Conservation (phyloP, 2,329 filamentous ascomycete species). For the Periconia sp. region DNA sequence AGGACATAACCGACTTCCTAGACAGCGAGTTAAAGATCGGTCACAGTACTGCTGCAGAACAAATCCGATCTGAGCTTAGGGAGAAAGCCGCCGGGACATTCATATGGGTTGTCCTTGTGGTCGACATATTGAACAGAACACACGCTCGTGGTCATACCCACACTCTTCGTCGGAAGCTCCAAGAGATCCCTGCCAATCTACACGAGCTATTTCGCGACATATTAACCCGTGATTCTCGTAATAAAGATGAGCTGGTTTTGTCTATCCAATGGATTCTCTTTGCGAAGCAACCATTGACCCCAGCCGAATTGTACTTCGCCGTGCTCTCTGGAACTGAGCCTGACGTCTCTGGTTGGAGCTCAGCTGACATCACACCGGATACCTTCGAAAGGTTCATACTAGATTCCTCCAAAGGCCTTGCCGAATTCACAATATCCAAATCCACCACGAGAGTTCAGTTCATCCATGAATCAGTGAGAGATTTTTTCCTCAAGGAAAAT, state of each 20-base stretch:
- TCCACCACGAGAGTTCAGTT: slow-evolving; percentile 30
- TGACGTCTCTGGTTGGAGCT: slow-evolving; percentile 30
- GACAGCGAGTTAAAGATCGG: slow-evolving; percentile 17
- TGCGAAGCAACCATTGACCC: slow-evolving; percentile 51
- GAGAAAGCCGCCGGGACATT: slow-evolving; percentile 51
- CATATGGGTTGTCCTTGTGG: slow-evolving; percentile 54
- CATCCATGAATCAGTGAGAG: slow-evolving; percentile 32
- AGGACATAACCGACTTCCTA: slow-evolving; percentile 38
- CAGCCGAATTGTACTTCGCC: slow-evolving; percentile 14
- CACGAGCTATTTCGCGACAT: slow-evolving; percentile 55
- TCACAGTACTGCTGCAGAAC: slow-evolving; percentile 7
- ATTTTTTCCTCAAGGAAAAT: slow-evolving; percentile 47
- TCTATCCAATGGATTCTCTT: slow-evolving; percentile 63
- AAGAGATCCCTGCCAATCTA: slow-evolving; percentile 50
- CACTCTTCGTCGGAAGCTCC: slow-evolving; percentile 38
- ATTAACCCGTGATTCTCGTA: slow-evolving; percentile 46
- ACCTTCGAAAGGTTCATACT: slow-evolving; percentile 17
- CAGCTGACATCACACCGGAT: slow-evolving; percentile 7
- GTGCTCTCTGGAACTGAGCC: slow-evolving; percentile 3
- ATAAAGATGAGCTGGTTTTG: slow-evolving; percentile 5
- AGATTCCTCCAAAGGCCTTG: slow-evolving; percentile 19
- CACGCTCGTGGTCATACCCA: slow-evolving; percentile 34
- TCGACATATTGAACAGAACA: slow-evolving; percentile 53
- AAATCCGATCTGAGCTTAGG: slow-evolving; percentile 34
- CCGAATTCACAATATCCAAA: slow-evolving; percentile 19